These are phyloP conservation scores for Candolleomyces efflorescens DNA, from an alignment of 768 basidiomycete genomes.

Conservation along the genomic window DNA sequence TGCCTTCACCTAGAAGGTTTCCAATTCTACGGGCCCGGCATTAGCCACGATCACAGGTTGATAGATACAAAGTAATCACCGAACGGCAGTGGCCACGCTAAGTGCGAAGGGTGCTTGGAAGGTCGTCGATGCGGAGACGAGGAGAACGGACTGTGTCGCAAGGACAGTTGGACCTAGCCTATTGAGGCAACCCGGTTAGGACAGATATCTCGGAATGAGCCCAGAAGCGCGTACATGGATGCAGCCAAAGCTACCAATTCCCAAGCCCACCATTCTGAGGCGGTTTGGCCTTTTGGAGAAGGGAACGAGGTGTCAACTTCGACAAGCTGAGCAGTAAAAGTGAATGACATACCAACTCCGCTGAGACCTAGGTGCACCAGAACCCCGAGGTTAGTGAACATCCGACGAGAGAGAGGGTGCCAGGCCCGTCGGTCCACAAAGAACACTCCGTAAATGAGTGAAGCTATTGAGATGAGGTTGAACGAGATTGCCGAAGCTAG, in stretches of 20 bases:
- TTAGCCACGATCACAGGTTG: not conserved
- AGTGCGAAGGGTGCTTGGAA: slow-evolving; percentile 85
- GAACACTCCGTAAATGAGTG: slow-evolving; percentile 58
- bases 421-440: slow-evolving; percentile 72
- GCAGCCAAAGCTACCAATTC: slow-evolving; percentile 69
- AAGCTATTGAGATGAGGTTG: slow-evolving; percentile 71
- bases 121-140: slow-evolving; percentile 68
- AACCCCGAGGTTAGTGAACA: slow-evolving; percentile 64
- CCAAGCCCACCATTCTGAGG: slow-evolving; percentile 98
- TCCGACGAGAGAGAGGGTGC: slow-evolving; percentile 64
- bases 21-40: slow-evolving; percentile 54
- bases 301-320: not conserved
- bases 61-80: slow-evolving; percentile 39
- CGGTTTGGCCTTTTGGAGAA: slow-evolving; percentile 54
- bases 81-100: slow-evolving; percentile 79
- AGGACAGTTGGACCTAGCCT: slow-evolving; percentile 78
- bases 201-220: not conserved
- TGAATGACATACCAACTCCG: slow-evolving; percentile 54
- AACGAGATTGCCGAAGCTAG: slow-evolving; percentile 86
- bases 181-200: not conserved
- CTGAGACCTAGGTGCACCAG: slow-evolving; percentile 76
- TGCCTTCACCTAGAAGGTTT: slow-evolving; percentile 81
- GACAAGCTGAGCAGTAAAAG: not conserved
- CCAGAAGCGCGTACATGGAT: slow-evolving; percentile 30
- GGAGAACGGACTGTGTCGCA: slow-evolving; percentile 85